Conservation (phyloP, 495 filamentous ascomycete genomes). For the Xylaria cubensis region DNA sequence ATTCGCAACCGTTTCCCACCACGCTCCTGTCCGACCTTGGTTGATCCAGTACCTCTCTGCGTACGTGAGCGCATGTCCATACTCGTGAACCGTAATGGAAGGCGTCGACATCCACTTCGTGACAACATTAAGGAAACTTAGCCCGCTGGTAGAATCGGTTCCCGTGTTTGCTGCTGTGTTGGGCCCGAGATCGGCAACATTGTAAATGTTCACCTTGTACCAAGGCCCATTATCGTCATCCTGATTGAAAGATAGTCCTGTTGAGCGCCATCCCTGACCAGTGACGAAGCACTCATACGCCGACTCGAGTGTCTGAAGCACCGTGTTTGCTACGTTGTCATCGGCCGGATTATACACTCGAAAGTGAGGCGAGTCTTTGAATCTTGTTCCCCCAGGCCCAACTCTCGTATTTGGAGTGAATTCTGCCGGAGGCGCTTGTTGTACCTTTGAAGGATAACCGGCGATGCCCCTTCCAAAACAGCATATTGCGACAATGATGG, state of each 20-base stretch:
- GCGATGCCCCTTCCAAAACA: background rate
- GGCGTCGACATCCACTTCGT: conserved; percentile 48
- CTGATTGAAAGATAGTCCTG: conserved; percentile 48
- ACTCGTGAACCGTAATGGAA: conserved; percentile 52
- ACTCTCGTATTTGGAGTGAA: conserved; percentile 49
- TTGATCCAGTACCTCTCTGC: conserved; percentile 51
- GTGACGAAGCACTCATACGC: conserved; percentile 54
- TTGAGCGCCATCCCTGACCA: conserved; percentile 49
- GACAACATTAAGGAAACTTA: conserved; percentile 51
- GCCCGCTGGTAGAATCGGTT: conserved; percentile 39
- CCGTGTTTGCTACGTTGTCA: conserved; percentile 37
- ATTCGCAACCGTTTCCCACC: conserved; percentile 56
- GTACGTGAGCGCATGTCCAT: conserved; percentile 53
- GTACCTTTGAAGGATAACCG: conserved; percentile 27
- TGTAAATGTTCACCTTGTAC: conserved; percentile 55
- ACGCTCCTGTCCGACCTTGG: conserved; percentile 51
- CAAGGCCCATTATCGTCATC: conserved; percentile 45
- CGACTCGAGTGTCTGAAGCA: conserved; percentile 48
- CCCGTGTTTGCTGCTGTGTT: conserved; percentile 52
- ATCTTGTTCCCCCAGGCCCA: conserved; percentile 45
- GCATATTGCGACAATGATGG: background rate
- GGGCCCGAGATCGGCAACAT: conserved; percentile 41
- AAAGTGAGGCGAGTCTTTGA: conserved; percentile 54
- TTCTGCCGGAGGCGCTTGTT: conserved; percentile 39
- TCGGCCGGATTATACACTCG: conserved; percentile 45